Base-by-base conservation (phyloP, 495 filamentous ascomycete species). In the Jackrogersella multiformis region DNA sequence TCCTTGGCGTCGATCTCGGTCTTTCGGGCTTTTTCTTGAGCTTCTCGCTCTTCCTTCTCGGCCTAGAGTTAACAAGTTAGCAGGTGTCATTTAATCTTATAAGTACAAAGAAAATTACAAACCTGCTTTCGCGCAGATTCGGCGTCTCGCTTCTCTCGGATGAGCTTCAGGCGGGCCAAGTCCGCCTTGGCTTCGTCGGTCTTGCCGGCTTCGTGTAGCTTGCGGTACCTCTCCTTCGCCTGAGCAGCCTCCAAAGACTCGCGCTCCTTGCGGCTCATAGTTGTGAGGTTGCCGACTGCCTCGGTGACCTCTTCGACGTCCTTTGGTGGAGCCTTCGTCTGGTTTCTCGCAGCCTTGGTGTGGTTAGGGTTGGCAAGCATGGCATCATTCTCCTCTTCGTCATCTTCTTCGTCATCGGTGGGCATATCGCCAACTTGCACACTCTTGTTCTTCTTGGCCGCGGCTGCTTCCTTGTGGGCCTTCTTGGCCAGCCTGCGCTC, bases 111-210 rank as follows among this genome's bases (percentile, higher is more conserved):
- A 52, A n/a, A n/a, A 56, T 53, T 20, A 66, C 80, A 46, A 69
- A 84, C 84, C 81, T 82, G 79, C 67, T 83, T 85, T 61, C 83
- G 64, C 6, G 83, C 84, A 21, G 92, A 86, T 74, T 96, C 94
- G 24, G 89, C 89, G 75, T 95, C 95, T 34, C 95, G 84, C 82
- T 90, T 89, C 84, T 96, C 91, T 21, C 88, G 84, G 57, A 99
- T 91, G 52, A 94, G 71, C 68, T 81, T 85, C 73, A 99, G 75
- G 54, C 95, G 82, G 51, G 91, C 95, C 72, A 98, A 70, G 82
- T 99, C 95, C n/a, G 92, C 88, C 69, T 90, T 90, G 18, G 94
- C 95, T 82, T 98, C 92, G 56, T 99, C 96, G 36, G 95, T 97
- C 85, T 97, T 97, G 56, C 95, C 95, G 70, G 92, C 92, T 58